Evolutionary conservation across 148 eudicot species (phyloP), one percentile per base, ranked within the genome.

Genomic region (Fagopyrum tataricum): DNA sequence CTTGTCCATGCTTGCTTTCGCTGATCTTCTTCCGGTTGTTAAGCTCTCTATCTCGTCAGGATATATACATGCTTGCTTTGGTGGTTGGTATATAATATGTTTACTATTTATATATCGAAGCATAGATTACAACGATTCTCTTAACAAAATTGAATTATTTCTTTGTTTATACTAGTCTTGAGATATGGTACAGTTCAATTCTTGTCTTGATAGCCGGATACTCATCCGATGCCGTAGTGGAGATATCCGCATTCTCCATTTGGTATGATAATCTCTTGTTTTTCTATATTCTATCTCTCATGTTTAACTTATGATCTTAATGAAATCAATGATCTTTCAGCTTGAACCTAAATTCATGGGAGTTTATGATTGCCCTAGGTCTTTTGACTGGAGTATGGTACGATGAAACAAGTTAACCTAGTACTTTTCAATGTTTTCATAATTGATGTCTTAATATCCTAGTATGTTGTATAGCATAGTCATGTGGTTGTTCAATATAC

Each of bases 371-470:
- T 12, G 21, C 31, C 31, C 64, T 58, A 17, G 8, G 64, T 23
- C 31, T 58, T 23, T 9, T 15, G 26, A 20, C 8, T 58, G 64
- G 24, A n/a, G 21, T 23, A 18, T 9, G 64, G 64, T 58, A 58
- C n/a, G 43, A 80, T 84, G 39, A 87, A 46, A 46, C 49, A 46
- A 46, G 12, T 13, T 8, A 46, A 4, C 11, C 7, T 44, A 6
- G n/a, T n/a, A n/a, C n/a, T n/a, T n/a, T n/a, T n/a, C n/a, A n/a
- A n/a, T n/a, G n/a, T n/a, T n/a, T n/a, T n/a, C 4, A 44, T 44
- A 44, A 44, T 10, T 44, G 1, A 44, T 44, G 47, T 10, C 7
- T 44, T 46, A 46, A 7, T 84, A 23, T 46, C 48, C 37, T 31
- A 31, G 37, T 31, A 31, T n/a, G n/a, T n/a, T n/a, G n/a, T n/a